Evolutionary conservation across 176 grass and related monocot genomes (phyloP).

Genomic region (Oryza meyeriana): DNA sequence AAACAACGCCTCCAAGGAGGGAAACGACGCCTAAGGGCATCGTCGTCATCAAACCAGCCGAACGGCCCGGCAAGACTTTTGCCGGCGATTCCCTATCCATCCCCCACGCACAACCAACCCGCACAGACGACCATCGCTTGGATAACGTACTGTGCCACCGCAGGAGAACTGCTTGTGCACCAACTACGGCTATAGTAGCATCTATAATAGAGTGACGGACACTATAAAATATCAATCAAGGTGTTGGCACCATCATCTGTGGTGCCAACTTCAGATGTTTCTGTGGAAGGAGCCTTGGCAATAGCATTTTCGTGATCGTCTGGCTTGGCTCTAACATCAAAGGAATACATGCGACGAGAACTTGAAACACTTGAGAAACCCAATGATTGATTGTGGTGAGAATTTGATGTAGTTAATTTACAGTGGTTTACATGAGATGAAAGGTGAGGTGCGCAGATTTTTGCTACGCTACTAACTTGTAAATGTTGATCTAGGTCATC

Average conservation of each 20-base stretch:
- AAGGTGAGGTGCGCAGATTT: background rate
- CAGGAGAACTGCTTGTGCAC: too few species aligned
- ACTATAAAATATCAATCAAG: constrained; percentile 34
- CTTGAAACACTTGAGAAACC: background rate
- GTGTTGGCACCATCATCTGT: constrained; percentile 28
- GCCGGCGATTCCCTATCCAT: too few species aligned
- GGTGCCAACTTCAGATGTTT: constrained; percentile 3
- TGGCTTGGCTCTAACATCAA: constrained; percentile 22
- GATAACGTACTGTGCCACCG: too few species aligned
- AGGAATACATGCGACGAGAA: constrained; percentile 33
- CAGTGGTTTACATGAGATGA: background rate
- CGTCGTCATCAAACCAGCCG: too few species aligned
- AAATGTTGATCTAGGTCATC: background rate
- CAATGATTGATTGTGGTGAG: background rate
- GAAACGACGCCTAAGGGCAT: too few species aligned
- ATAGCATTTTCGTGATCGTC: background rate
- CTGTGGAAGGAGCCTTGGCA: constrained; percentile 23
- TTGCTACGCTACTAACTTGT: background rate
- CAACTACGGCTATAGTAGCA: constrained; percentile 1
- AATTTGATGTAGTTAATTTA: too few species aligned
- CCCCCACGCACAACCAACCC: too few species aligned
- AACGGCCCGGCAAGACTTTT: too few species aligned
- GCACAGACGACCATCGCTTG: too few species aligned
- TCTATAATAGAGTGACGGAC: constrained; percentile 29
- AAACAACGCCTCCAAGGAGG: too few species aligned